Evolutionary conservation across 495 filamentous ascomycete species (phyloP), one percentile per base, ranked within the genome.

Genomic region (Bathelium albidoporum): DNA sequence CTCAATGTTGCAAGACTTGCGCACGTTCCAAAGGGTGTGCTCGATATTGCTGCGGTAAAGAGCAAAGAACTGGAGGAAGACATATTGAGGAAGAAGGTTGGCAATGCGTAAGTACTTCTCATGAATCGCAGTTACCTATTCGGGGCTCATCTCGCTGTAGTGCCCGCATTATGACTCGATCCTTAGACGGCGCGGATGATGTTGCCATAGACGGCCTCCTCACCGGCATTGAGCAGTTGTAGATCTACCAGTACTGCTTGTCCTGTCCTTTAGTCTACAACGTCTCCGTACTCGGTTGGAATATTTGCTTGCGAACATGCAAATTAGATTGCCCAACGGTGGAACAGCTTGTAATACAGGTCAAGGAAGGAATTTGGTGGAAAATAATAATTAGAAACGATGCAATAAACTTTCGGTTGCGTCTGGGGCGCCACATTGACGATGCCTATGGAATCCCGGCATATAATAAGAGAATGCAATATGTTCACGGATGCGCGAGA

Each of bases 1-100:
- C 60, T 99, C 18, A 97, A 97, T 72, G 94, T 97, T 28, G 94
- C 94, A 5, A 78, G 89, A 32, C 72, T 99, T 59, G 95, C 95
- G 32, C 87, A 89, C 59, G 80, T 98, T 32, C 91, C 95, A 3
- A 76, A 80, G 16, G 74, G 80, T 18, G 85, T 96, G 34, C 71
- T 97, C 24, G 87, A 93, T 24, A 78, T 89, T 32, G 94, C 95
- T 11, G 84, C 82, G 24, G 72, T 80, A 60, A 95, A 95, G 77
- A 94, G 89, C 69, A 78, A 78, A 32, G 85, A 93, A 74, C 67
- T 98, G 69, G 94, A 98, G 74, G 82, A 85, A 43, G 80, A 81
- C 64, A 85, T 93, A 65, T 84, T 79, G 67, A 78, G 77, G 65
- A 83, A 83, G 65, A 80, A 76, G 64, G 61, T 87, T 29, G 29